These are phyloP conservation scores for Cucumis cinereus DNA, from an alignment of 306 rosid species.

Conservation along the genomic window DNA sequence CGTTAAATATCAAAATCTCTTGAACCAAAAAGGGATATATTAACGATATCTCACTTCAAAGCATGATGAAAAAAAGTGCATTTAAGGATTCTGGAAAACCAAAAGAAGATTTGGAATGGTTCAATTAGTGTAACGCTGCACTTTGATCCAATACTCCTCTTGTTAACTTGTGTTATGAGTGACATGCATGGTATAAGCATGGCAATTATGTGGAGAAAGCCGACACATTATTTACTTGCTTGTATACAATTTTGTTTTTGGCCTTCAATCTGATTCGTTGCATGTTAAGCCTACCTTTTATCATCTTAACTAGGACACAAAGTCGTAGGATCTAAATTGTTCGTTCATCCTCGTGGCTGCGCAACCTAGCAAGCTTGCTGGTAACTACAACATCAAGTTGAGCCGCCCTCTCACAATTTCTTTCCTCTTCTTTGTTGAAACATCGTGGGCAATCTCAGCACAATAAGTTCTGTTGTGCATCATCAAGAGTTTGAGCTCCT, in stretches of 20 bases:
- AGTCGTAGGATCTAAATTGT: neutral
- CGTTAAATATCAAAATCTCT: no score
- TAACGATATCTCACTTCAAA: no score
- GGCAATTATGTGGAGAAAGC: neutral
- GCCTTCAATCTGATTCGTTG: neutral
- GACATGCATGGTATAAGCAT: neutral
- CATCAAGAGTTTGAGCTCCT: constrained; percentile 37
- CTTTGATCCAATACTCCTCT: neutral
- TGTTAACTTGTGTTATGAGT: neutral
- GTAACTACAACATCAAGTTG: constrained; percentile 55
- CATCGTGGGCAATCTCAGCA: constrained; percentile 44
- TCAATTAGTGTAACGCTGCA: neutral
- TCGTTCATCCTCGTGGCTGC: constrained; percentile 52
- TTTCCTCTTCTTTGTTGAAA: constrained; percentile 43
- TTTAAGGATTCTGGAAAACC: constrained; percentile 24
- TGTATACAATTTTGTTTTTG: neutral
- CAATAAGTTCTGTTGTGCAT: constrained; percentile 40
- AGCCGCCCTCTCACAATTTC: constrained; percentile 43
- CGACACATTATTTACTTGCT: neutral
- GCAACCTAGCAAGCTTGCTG: constrained; percentile 24
- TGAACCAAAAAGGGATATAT: no score
- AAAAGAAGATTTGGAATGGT: constrained; percentile 38
- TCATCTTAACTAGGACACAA: neutral
- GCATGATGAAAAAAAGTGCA: neutral
- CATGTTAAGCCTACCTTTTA: neutral